A percentile compares a stretch with the other conserved stretches of the same genome.
phyloP scores from a whole-genome alignment of 1,139 yeast genomes.

The Scheffersomyces insectosa region DNA sequence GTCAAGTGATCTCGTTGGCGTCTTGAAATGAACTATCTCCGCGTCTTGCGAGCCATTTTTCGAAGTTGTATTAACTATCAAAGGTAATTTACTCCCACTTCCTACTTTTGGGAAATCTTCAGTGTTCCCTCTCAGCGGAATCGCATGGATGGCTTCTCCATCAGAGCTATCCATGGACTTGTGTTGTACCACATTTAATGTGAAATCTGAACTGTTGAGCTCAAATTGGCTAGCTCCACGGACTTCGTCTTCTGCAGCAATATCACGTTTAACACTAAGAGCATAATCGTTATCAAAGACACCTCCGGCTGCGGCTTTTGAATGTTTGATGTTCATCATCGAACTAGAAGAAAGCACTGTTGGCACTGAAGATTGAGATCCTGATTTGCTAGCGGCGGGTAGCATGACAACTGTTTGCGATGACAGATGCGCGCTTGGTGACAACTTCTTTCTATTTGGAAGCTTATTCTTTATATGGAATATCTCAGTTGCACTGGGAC shows the following conservation, averaged over 20 bases:
- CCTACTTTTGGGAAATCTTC: too few relatives aligned
- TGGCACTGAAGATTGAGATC: neutral
- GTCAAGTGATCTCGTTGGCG: neutral
- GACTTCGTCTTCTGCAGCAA: too few relatives aligned
- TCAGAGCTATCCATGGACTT: too few relatives aligned
- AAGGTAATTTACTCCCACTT: neutral
- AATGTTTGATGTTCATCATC: slow-evolving; percentile 2
- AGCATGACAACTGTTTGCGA: slow-evolving; percentile 1
- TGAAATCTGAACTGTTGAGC: too few relatives aligned
- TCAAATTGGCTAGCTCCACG: too few relatives aligned
- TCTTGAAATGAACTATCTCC: neutral
- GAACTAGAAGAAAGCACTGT: slow-evolving; percentile 4
- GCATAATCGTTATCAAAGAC: slow-evolving; percentile 2
- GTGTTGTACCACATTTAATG: too few relatives aligned
- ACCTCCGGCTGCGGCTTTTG: neutral
- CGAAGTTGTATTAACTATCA: neutral
- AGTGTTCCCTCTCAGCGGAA: too few relatives aligned
- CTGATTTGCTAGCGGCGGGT: slow-evolving; percentile 1
- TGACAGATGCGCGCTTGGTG: slow-evolving; percentile 1
- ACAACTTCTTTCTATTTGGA: slow-evolving; percentile 6
- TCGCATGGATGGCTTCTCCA: too few relatives aligned
- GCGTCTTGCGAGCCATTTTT: neutral
- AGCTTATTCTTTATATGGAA: slow-evolving; percentile 6
- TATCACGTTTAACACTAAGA: too few relatives aligned
- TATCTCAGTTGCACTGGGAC: slow-evolving; percentile 9